Evolutionary conservation across 257 asterid species (phyloP), one percentile per base, ranked within the genome.

Genomic region (Oldenlandia corymbosa): DNA sequence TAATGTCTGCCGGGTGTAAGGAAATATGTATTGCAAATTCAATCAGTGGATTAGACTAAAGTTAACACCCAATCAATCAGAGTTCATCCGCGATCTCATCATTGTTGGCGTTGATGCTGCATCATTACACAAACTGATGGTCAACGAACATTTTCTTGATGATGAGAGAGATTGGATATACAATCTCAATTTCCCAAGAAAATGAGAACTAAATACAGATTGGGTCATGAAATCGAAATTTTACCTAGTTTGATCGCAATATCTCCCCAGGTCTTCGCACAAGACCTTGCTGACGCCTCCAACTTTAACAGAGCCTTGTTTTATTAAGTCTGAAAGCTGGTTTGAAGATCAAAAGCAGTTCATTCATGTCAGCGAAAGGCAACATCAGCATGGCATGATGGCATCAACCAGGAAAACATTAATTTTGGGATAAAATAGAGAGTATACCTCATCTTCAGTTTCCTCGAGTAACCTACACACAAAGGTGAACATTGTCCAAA

Each of bases 211-310:
- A 5, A 5, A 39, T 20, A 23, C 17, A 41, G 7, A 55, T 34
- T 56, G 31, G 13, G 66, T 60, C 37, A 11, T 49, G 62, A 49
- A 65, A 5, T 28, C 61, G 60, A 51, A 69, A 10, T 64, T n/a
- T n/a, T 80, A 86, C 98, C 95, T 88, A 32, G 81, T 74, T 55
- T 68, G 69, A 27, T 70, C 68, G 60, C 97, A 89, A 66, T 83
- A 79, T 73, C 69, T 80, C 66, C 95, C 78, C 16, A 92, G 77
- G 73, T 92, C 88, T 64, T 80, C 81, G 77, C 99, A 92, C 20
- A 92, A 75, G 56, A 89, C 91, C 73, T 81, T 82, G 84, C 88
- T 77, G 8, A 89, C 95, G 65, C 81, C 87, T 71, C 97, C 99
- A 42, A 73, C 82, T 57, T 78, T 69, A 34, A 85, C 77, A 7